phyloP scores from a whole-genome alignment of 2,329 filamentous ascomycete genomes.

The Talaromyces funiculosus region DNA sequence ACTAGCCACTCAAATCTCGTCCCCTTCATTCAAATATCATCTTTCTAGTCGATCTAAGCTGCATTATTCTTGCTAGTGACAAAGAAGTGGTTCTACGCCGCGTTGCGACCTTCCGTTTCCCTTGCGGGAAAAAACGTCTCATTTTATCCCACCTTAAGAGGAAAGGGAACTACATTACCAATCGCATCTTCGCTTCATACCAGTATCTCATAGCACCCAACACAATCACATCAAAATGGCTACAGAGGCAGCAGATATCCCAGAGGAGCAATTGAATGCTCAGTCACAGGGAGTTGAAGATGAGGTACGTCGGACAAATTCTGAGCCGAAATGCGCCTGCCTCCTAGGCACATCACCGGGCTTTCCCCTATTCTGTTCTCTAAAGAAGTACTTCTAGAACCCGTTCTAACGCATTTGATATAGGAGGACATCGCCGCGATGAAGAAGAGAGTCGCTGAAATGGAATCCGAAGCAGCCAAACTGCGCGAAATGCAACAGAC shows the following conservation, averaged over 20 bases:
- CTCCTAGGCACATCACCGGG: neutral
- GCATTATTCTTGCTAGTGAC: neutral
- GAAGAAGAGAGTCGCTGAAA: constrained; percentile 81
- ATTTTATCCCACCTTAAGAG: neutral
- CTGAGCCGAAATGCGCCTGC: neutral
- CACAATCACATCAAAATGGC: constrained; percentile 7
- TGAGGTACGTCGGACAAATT: constrained; percentile 30
- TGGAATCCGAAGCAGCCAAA: constrained; percentile 84
- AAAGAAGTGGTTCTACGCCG: neutral
- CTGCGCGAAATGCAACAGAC: constrained; percentile 80
- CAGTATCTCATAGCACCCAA: neutral
- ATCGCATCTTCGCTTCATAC: neutral
- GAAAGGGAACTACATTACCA: neutral
- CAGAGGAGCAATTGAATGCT: constrained; percentile 31
- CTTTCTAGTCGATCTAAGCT: neutral
- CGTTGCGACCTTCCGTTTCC: constrained; percentile 2
- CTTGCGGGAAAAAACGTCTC: constrained; percentile 5
- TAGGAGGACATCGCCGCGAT: constrained; percentile 78
- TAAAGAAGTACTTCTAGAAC: neutral
- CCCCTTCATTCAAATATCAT: neutral
- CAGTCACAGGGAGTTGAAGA: constrained; percentile 41
- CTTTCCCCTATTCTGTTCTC: neutral
- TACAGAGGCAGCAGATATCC: constrained; percentile 12
- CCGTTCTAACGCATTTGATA: neutral
- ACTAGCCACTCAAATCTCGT: neutral